Evolutionary conservation across 2,329 filamentous ascomycete species (phyloP), one percentile per base, ranked within the genome.

Genomic region (Chrysoporthe puriensis): DNA sequence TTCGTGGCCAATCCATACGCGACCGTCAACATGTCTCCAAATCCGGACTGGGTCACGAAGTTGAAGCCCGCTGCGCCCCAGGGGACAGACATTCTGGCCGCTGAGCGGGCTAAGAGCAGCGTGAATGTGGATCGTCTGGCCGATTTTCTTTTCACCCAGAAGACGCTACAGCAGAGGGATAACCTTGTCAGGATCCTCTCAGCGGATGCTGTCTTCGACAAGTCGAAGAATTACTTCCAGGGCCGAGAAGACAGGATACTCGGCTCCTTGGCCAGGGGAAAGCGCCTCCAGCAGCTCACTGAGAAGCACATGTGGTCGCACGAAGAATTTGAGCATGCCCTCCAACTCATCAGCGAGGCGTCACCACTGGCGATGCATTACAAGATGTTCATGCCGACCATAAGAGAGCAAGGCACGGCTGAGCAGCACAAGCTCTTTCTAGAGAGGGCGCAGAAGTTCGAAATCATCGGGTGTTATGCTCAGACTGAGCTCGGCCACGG

Each of bases 401-500:
- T 93, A 43, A 83, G 85, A 40, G 90, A 91, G 72, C 91, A 94
- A 80, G 88, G 88, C 40, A 91, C 87, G 4, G 85, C 90, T 0
- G 90, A 91, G 75, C 92, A 94, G 76, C 88, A 91, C 73, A 87
- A 91, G 76, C 82, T 88, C 67, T 94, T 92, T 81, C 83, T 93
- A 44, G 86, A 91, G 75, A 86, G 82, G 48, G 91, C 91, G 1
- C 82, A 88, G 72, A 85, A 85, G 54, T 93, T 93, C 79, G 83
- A 92, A 75, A 87, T 88, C 73, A 91, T 93, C 71, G 91, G 91
- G 64, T 94, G 91, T 74, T 94, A 94, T 73, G 91, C 91, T 8
- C 91, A 94, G 78, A 94, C 91, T 0, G 91, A 94, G 78, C 81
- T 94, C 52, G 91, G 91, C 21, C 91, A 94, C 75, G 91, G 91